These are phyloP conservation scores for Rhynchosporium graminicola DNA, from an alignment of 2,329 filamentous ascomycete species.

Conservation along the genomic window DNA sequence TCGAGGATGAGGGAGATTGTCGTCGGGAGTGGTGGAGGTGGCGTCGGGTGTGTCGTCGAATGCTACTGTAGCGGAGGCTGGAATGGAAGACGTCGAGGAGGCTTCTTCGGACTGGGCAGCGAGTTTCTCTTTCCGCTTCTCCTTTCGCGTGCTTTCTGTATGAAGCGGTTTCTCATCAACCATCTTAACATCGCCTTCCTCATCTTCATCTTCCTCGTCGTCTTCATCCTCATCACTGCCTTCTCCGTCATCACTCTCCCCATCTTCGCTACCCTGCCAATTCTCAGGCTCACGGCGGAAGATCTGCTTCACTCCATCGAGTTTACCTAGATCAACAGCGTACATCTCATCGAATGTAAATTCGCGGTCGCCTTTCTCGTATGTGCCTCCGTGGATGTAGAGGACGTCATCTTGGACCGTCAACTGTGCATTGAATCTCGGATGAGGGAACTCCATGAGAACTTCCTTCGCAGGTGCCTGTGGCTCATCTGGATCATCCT, in stretches of 20 bases:
- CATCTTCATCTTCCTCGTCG: slow-evolving; percentile 50
- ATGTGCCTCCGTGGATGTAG: slow-evolving; percentile 94
- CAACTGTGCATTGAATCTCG: slow-evolving; percentile 86
- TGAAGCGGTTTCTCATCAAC: slow-evolving; percentile 39
- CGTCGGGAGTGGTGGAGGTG: slow-evolving; percentile 30
- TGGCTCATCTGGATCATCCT: slow-evolving; percentile 55
- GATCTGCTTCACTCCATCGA: slow-evolving; percentile 91
- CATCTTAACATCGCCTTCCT: slow-evolving; percentile 48
- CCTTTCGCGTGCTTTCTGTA: slow-evolving; percentile 50
- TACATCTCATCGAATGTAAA: slow-evolving; percentile 96
- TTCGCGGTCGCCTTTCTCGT: slow-evolving; percentile 91
- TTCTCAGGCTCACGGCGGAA: slow-evolving; percentile 84
- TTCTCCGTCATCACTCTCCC: slow-evolving; percentile 59
- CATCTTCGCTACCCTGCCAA: slow-evolving; percentile 72
- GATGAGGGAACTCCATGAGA: slow-evolving; percentile 81
- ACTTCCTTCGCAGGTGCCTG: slow-evolving; percentile 62
- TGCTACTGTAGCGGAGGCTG: slow-evolving; percentile 44
- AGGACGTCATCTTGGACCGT: slow-evolving; percentile 89
- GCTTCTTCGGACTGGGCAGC: slow-evolving; percentile 42
- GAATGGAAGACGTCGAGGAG: slow-evolving; percentile 44
- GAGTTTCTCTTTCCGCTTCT: slow-evolving; percentile 58
- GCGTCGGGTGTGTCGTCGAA: slow-evolving; percentile 53
- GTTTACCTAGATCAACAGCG: slow-evolving; percentile 87
- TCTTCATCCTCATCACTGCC: slow-evolving; percentile 54
- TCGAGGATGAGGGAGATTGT: slow-evolving; percentile 42